A percentile compares a stretch with the other conserved stretches of the same genome.
phyloP scores from a whole-genome alignment of 768 basidiomycete genomes.

The Candolleomyces aberdarensis region DNA sequence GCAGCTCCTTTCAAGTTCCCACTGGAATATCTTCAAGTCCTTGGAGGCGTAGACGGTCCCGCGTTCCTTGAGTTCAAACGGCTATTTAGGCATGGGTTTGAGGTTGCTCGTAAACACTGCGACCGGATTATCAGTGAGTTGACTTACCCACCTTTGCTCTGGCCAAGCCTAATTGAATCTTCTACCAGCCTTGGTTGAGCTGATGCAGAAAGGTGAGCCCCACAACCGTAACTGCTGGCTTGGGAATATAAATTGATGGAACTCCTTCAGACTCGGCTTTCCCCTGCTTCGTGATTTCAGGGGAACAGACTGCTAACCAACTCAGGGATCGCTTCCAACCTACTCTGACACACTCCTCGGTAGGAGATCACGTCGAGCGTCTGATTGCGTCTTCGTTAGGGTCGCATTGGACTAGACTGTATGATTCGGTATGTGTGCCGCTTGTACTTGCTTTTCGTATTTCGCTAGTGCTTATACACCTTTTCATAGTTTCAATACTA shows the following conservation, averaged over 20 bases:
- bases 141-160: constrained; percentile 22
- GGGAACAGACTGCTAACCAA: constrained; percentile 85
- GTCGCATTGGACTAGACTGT: constrained; percentile 92
- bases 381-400: constrained; percentile 88
- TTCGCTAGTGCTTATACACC: constrained; percentile 1
- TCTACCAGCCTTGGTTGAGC: constrained; percentile 66
- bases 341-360: constrained; percentile 75
- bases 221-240: not conserved
- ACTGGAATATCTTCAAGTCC: constrained; percentile 91
- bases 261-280: constrained; percentile 68
- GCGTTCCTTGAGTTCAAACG: constrained; percentile 82
- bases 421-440: constrained; percentile 74
- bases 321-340: constrained; percentile 94
- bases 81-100: constrained; percentile 91
- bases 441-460: not conserved
- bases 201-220: constrained; percentile 89
- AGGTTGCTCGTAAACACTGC: constrained; percentile 91
- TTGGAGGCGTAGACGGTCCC: constrained; percentile 79
- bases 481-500: constrained; percentile 82
- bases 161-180: not conserved
- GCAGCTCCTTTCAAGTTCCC: constrained; percentile 99
- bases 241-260: not conserved
- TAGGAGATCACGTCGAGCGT: constrained; percentile 86
- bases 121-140: constrained; percentile 94
- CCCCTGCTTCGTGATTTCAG: constrained; percentile 88